Conservation (phyloP, 257 asterid genomes). For the Solanum stenotomum region DNA sequence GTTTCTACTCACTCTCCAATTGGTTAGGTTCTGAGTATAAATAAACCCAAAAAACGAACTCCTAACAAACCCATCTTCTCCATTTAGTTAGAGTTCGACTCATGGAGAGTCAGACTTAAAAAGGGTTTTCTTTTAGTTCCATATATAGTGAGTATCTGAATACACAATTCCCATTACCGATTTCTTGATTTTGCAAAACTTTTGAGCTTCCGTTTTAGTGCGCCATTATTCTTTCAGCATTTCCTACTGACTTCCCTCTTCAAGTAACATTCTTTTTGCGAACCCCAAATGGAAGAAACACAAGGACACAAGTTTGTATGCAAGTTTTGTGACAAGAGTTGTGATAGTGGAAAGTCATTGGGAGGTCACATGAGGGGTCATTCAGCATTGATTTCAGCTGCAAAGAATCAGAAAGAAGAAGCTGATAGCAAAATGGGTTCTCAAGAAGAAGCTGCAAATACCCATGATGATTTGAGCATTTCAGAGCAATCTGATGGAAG, state of each 20-base stretch:
- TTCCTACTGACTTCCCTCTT: constrained; percentile 12
- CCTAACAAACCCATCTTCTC: constrained; percentile 23
- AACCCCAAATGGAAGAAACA: constrained; percentile 22
- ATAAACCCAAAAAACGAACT: constrained; percentile 24
- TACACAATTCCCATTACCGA: neutral
- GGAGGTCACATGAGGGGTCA: constrained; percentile 97
- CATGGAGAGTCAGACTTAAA: constrained; percentile 3
- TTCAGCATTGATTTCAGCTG: constrained; percentile 48
- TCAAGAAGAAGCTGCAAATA: constrained; percentile 6
- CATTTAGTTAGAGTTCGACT: neutral
- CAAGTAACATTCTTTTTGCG: constrained; percentile 16
- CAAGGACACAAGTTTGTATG: constrained; percentile 42
- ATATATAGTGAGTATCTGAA: neutral
- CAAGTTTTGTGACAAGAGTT: constrained; percentile 61
- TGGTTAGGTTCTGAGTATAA: neutral
- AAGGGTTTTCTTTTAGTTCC: neutral
- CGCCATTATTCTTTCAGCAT: neutral
- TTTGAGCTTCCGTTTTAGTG: neutral
- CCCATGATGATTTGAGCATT: constrained; percentile 2
- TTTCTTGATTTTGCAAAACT: neutral
- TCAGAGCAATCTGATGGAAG: constrained; percentile 16
- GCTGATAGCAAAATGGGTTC: constrained; percentile 11
- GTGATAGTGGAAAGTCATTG: constrained; percentile 70
- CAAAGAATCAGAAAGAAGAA: constrained; percentile 28
- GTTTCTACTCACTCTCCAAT: neutral